phyloP scores from a whole-genome alignment of 2,329 filamentous ascomycete genomes.

The Hypoxylon sp. region DNA sequence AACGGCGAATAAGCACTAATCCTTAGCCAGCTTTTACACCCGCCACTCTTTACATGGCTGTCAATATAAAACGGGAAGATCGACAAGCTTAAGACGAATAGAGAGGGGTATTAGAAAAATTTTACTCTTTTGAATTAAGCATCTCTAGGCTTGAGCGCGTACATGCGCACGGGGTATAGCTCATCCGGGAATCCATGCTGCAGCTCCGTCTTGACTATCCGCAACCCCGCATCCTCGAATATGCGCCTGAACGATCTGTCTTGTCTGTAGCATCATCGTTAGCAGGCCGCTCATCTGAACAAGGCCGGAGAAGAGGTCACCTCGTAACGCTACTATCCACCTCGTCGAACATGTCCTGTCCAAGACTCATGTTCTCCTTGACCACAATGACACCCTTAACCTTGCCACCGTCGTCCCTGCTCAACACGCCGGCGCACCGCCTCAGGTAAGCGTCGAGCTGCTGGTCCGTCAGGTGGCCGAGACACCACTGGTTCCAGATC shows the following conservation, averaged over 20 bases:
- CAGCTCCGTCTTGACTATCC: constrained; percentile 76
- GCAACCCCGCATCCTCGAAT: constrained; percentile 77
- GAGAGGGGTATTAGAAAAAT: not conserved
- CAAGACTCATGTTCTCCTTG: constrained; percentile 80
- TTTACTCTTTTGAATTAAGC: constrained; percentile 25
- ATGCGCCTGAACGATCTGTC: constrained; percentile 78
- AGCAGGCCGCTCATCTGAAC: not conserved
- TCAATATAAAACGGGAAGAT: not conserved
- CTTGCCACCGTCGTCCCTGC: constrained; percentile 48
- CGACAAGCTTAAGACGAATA: not conserved
- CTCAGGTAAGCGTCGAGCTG: constrained; percentile 77
- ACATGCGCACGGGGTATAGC: constrained; percentile 81
- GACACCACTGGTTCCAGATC: constrained; percentile 92
- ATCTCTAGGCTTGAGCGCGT: constrained; percentile 73
- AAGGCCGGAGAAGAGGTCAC: constrained; percentile 56
- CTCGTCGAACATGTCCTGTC: constrained; percentile 78
- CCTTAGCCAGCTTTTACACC: not conserved
- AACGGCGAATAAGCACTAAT: not conserved
- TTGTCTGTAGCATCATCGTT: constrained; percentile 59
- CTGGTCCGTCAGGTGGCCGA: constrained; percentile 82
- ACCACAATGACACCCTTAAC: constrained; percentile 71
- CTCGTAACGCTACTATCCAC: constrained; percentile 82
- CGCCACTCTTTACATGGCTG: not conserved
- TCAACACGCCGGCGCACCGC: constrained; percentile 64
- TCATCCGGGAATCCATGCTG: constrained; percentile 68